Evolutionary conservation across 495 filamentous ascomycete genomes (phyloP), one percentile per base, ranked within the genome.

Genomic region (Neurospora pannonica): DNA sequence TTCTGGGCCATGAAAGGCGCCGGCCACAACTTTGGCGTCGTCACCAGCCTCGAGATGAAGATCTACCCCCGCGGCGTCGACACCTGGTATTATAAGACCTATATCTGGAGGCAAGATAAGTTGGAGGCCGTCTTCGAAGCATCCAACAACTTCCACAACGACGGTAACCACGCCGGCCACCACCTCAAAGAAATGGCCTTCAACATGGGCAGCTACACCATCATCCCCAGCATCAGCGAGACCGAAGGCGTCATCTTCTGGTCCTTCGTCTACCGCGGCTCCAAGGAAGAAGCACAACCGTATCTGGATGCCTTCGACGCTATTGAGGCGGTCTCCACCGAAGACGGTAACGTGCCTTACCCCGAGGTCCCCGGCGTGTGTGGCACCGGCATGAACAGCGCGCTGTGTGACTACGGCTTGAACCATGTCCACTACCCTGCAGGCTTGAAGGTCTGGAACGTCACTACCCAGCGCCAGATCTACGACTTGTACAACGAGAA

Each of bases 11-110:
- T 91, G 71, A 81, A 82, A 67, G 90, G 90, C 5, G 89, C 88
- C 39, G 89, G 89, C 6, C 86, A 89, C 77, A 90, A 91, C 79
- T 91, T 90, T 72, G 89, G 89, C 70, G 87, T 91, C 77, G 85
- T 91, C 34, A 86, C 83, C 15, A 85, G 83, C 10, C 77, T 86
- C 38, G 85, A 82, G 31, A 75, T 76, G 48, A 86, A 86, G 78
- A 81, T 88, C 69, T 88, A 86, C 77, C 84, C 87, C 39, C 54
- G 77, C 46, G 31, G 43, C 24, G 19, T 78, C 48, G 70, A 62
- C 42, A 76, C 84, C 71, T 88, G 83, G 82, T 80, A 84, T 15
- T 84, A 85, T 39, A 82, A 82, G 70, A 85, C 82, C 0, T 74
- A 87, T 73, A 83, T 81, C 31, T 90, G 86, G 80, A 81, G 75